Base-by-base conservation (phyloP, 768 basidiomycete genomes). In the Termitomyces heimii region DNA sequence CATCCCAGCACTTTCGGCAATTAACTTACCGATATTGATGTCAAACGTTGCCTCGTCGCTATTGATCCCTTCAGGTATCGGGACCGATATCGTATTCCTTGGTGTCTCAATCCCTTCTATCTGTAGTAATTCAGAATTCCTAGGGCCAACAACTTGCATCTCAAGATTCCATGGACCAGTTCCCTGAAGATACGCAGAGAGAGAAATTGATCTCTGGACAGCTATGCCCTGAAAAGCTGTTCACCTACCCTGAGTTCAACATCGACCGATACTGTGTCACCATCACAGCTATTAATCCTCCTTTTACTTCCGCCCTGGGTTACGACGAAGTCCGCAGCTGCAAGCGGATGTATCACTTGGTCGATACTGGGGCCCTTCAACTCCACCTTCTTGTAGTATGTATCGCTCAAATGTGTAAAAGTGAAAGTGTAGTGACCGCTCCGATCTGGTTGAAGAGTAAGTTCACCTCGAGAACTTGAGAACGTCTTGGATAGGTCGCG, bases 161-260 rank as follows among this genome's bases (percentile, higher is more conserved):
- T 90, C 89, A 29, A 98, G 67, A 63, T 83, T 90, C 89, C 95
- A 96, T 2, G 97, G 96, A 4, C 90, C 84, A 4, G 86, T 89
- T 49, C 97, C 97, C 89, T 94, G 52, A 6, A 40, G 16, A 12
- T 12, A 13, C 24, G 1, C n/a, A 6, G 18, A 14, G 1, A 29
- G 9, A 26, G 20, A 24, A 26, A 39, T 52, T 6, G 40, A 28
- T n/a, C 37, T 52, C n/a, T 24, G 24, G 5, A 12, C 49, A 37
- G 28, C 10, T n/a, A 13, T 20, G 3, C 20, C 12, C 52, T 4
- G 4, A n/a, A n/a, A 39, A 22, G 2, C 12, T 69, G 78, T 61
- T 60, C n/a, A n/a, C n/a, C n/a, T 5, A 94, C 93, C 67, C 82
- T 80, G 48, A 98, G 82, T 45, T 92, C 88, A 22, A 98, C 82